These are phyloP conservation scores for Pseudogymnoascus verrucosus DNA, from an alignment of 2,329 filamentous ascomycete genomes.

Conservation along the genomic window DNA sequence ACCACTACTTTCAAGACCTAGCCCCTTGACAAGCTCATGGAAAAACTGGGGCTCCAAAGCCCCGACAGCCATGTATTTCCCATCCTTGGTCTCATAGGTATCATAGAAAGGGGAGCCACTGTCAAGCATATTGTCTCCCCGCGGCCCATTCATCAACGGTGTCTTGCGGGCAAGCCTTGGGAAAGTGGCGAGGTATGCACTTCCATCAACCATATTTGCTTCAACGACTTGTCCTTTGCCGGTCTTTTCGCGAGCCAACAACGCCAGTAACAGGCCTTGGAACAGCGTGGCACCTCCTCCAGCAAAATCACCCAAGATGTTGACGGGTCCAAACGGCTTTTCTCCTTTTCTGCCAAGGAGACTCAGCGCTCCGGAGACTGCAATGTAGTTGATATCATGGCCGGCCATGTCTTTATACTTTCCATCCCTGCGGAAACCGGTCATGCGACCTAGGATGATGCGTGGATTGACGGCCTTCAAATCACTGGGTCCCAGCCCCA, in stretches of 20 bases:
- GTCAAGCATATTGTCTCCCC: slow-evolving; percentile 75
- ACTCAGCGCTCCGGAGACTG: slow-evolving; percentile 70
- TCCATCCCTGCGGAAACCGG: slow-evolving; percentile 81
- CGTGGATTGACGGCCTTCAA: slow-evolving; percentile 62
- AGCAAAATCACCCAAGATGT: slow-evolving; percentile 84
- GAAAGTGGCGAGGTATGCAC: slow-evolving; percentile 69
- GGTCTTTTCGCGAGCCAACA: slow-evolving; percentile 55
- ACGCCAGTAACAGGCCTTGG: slow-evolving; percentile 71
- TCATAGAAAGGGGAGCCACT: slow-evolving; percentile 83
- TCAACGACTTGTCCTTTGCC: slow-evolving; percentile 83
- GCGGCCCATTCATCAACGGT: slow-evolving; percentile 50
- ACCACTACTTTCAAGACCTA: slow-evolving; percentile 48
- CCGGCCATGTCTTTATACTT: slow-evolving; percentile 83
- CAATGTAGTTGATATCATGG: slow-evolving; percentile 95
- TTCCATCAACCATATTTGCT: slow-evolving; percentile 94
- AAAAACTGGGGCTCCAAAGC: slow-evolving; percentile 88
- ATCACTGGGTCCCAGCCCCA: slow-evolving; percentile 63
- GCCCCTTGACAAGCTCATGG: slow-evolving; percentile 53
- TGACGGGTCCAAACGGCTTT: slow-evolving; percentile 70
- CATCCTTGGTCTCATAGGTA: slow-evolving; percentile 77
- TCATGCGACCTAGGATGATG: slow-evolving; percentile 77
- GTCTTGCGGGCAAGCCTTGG: slow-evolving; percentile 60
- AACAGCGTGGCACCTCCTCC: slow-evolving; percentile 79
- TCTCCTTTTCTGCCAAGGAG: slow-evolving; percentile 64
- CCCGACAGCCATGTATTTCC: slow-evolving; percentile 77